These are phyloP conservation scores for Sugiyamaella smithiae DNA, from an alignment of 805 yeast genomes.

Conservation along the genomic window DNA sequence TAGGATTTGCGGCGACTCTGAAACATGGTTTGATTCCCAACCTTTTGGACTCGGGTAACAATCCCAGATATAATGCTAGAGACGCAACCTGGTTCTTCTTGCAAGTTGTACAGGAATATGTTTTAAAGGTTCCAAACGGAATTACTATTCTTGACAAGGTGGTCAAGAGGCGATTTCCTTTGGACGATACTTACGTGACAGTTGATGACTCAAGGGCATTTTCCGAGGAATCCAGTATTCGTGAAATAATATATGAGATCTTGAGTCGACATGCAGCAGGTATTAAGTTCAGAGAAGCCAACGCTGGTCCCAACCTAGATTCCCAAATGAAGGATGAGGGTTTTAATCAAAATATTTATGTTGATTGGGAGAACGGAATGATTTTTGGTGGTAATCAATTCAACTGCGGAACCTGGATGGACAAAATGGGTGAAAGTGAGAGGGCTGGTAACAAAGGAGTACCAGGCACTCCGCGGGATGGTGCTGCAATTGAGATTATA, in stretches of 20 bases:
- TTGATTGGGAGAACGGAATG: conserved; percentile 89
- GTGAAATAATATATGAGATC: conserved; percentile 79
- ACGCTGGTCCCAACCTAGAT: conserved; percentile 86
- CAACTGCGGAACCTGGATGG: conserved; percentile 99
- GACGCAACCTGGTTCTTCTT: conserved; percentile 96
- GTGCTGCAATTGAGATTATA: conserved; percentile 90
- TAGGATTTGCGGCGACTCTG: conserved; percentile 84
- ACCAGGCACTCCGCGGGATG: conserved; percentile 98
- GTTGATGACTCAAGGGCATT: conserved; percentile 73
- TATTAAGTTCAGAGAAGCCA: conserved; percentile 85
- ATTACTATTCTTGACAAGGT: conserved; percentile 60
- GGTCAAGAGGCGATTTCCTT: conserved; percentile 81
- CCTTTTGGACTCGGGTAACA: conserved; percentile 84
- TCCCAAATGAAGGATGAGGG: conserved; percentile 93
- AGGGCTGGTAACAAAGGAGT: conserved; percentile 81
- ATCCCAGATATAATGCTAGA: conserved; percentile 92
- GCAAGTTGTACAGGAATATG: conserved; percentile 85
- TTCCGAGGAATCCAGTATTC: conserved; percentile 62
- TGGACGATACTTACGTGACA: conserved; percentile 75
- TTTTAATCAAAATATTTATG: conserved; percentile 72
- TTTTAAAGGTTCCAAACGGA: conserved; percentile 66
- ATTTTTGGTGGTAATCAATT: conserved; percentile 87
- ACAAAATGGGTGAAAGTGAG: conserved; percentile 95
- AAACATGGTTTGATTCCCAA: conserved; percentile 96
- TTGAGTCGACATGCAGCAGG: conserved; percentile 87